Conservation (phyloP, 257 asterid species). For the Datura wrightii region DNA sequence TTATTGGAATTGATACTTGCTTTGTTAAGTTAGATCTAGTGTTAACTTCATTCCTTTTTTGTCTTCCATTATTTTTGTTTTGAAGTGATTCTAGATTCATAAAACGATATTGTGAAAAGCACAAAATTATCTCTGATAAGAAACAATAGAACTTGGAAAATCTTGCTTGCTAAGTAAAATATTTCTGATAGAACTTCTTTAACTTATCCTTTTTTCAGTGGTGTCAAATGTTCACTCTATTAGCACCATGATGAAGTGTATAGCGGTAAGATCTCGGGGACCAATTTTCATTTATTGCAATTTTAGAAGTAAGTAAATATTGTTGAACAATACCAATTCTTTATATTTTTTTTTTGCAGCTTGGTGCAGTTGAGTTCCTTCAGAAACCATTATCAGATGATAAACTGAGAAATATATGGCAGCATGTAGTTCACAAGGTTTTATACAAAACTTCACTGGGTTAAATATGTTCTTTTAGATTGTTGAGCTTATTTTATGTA, state of each 20-base stretch:
- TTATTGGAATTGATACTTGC: neutral
- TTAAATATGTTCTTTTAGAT: neutral
- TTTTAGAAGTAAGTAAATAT: neutral
- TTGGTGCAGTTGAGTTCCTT: constrained; percentile 65
- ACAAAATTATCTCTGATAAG: neutral
- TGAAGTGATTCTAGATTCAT: neutral
- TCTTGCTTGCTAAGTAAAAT: neutral
- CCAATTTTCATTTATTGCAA: neutral
- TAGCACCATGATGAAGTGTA: constrained; percentile 61
- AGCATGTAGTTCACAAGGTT: constrained; percentile 61
- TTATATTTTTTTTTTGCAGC: constrained; percentile 36
- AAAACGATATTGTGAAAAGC: neutral
- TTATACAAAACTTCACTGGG: neutral
- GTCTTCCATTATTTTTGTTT: neutral
- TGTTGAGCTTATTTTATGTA: neutral
- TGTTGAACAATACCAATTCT: neutral
- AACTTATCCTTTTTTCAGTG: constrained; percentile 36
- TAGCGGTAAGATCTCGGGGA: constrained; percentile 47
- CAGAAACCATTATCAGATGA: constrained; percentile 58
- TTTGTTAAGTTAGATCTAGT: neutral
- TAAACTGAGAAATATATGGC: constrained; percentile 58
- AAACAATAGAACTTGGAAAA: neutral
- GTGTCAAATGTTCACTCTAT: constrained; percentile 47
- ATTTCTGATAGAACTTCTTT: neutral
- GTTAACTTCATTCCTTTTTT: neutral